Base-by-base conservation (phyloP, 495 filamentous ascomycete species). In the Aspergillus avenaceus region DNA sequence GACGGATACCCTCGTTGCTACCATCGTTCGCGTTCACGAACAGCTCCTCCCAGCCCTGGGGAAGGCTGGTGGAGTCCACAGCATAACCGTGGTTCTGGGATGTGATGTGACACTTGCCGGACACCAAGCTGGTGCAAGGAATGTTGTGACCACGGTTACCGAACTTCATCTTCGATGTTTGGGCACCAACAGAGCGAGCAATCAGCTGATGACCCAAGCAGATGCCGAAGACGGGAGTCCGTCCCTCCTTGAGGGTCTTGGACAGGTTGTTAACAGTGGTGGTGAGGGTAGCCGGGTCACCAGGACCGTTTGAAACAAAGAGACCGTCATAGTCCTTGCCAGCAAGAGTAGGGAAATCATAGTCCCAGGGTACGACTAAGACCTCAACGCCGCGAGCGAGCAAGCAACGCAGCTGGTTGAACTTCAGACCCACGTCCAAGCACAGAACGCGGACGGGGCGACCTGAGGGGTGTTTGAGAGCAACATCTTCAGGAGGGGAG, bases 101-200 rank as follows among this genome's bases (percentile, higher is more conserved):
- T 18, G 93, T 98, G 64, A 98, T 98, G 69, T 97, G 90, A 65
- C 93, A 98, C 67, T 90, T 88, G 44, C 93, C 95, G 29, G 91
- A 91, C 51, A 96, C 70, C 78, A 91, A 81, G 67, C 88, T 95
- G 19, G 91, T 97, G 75, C 93, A 97, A 22, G 93, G 93, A 62
- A 98, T 97, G 65, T 98, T 98, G 76, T 96, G 91, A 29, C 93
- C 93, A 59, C 93, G 88, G 71, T 98, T 98, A 70, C 93, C 93
- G 61, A 97, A 98, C 76, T 96, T 96, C 87, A 98, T 95, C 74
- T 98, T 98, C 49, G 74, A 63, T 2, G 93, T 98, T 25, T 81
- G 78, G 29, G 92, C 93, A 45, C 93, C 93, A 18, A 90, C 86
- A 22, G 93, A 90, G 52, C 93, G 81, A 16, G 93, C 89, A 31